Conservation (phyloP, 148 eudicot genomes). For the Rheum nobile region DNA sequence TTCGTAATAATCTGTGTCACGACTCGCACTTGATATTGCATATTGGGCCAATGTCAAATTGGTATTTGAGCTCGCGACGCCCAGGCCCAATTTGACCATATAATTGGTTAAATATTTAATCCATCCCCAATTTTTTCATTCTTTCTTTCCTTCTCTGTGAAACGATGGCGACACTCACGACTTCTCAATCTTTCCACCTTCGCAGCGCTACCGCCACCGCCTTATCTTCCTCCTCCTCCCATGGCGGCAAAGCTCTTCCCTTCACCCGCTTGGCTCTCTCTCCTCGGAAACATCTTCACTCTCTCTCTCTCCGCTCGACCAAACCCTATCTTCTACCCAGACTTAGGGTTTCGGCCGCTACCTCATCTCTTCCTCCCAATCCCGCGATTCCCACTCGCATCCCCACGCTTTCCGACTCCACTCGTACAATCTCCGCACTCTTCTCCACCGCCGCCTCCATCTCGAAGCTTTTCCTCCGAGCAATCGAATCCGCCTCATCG, state of each 20-base stretch:
- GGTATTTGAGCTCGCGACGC: neutral
- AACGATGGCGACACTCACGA: constrained; percentile 20
- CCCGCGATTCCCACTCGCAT: constrained; percentile 5
- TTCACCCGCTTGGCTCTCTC: constrained; percentile 5
- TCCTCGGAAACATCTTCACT: neutral
- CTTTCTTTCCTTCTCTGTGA: neutral
- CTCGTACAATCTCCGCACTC: constrained; percentile 36
- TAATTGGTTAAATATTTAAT: neutral
- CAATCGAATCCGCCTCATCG: neutral
- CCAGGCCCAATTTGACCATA: neutral
- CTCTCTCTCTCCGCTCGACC: constrained; percentile 10
- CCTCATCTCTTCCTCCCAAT: constrained; percentile 1
- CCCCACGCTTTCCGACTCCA: constrained; percentile 22
- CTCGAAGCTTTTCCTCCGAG: constrained; percentile 17
- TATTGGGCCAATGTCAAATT: neutral
- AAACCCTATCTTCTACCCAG: constrained; percentile 1
- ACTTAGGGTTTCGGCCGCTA: constrained; percentile 11
- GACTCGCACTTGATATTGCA: too few species aligned
- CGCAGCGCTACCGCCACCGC: constrained; percentile 12
- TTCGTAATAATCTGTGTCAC: too few species aligned
- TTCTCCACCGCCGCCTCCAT: constrained; percentile 22
- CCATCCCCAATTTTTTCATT: neutral
- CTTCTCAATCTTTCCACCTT: constrained; percentile 15
- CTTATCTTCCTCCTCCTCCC: constrained; percentile 4
- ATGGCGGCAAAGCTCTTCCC: neutral